Conservation (phyloP, 2,329 filamentous ascomycete species). For the Penicillium polonicum region DNA sequence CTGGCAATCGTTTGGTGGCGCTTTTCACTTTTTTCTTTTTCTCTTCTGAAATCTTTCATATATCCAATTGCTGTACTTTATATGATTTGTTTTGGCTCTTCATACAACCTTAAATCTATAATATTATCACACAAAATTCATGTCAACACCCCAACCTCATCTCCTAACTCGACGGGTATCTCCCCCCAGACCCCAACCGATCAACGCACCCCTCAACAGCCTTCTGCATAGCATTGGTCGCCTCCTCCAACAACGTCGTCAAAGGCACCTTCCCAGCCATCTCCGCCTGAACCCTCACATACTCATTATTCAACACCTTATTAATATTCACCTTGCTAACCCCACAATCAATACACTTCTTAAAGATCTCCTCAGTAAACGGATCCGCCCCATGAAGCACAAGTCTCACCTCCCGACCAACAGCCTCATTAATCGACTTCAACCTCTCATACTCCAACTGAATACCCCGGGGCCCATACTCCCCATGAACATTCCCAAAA, state of each 20-base stretch:
- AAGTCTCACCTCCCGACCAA: slow-evolving; percentile 51
- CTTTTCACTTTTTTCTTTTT: not conserved
- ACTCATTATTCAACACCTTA: slow-evolving; percentile 56
- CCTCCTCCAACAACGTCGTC: slow-evolving; percentile 56
- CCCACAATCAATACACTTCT: slow-evolving; percentile 55
- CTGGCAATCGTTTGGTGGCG: slow-evolving; percentile 2
- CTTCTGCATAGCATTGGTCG: slow-evolving; percentile 55
- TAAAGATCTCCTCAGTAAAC: slow-evolving; percentile 56
- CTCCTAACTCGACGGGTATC: slow-evolving; percentile 25
- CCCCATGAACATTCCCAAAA: slow-evolving; percentile 74
- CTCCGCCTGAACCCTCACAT: slow-evolving; percentile 49
- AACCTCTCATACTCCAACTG: slow-evolving; percentile 60
- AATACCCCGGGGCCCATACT: slow-evolving; percentile 66
- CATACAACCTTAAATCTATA: not conserved
- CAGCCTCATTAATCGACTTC: slow-evolving; percentile 49
- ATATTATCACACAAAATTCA: not conserved
- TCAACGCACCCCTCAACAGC: slow-evolving; percentile 59
- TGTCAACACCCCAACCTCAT: not conserved
- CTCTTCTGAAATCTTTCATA: slow-evolving; percentile 11
- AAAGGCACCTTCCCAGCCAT: slow-evolving; percentile 53
- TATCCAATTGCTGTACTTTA: slow-evolving; percentile 16
- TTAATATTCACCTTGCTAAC: slow-evolving; percentile 61
- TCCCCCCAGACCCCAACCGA: slow-evolving; percentile 44
- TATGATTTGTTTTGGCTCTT: not conserved
- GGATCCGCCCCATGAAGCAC: slow-evolving; percentile 61